Evolutionary conservation across 1,139 yeast species (phyloP).

Genomic region (Entelexis paramagnoliae): DNA sequence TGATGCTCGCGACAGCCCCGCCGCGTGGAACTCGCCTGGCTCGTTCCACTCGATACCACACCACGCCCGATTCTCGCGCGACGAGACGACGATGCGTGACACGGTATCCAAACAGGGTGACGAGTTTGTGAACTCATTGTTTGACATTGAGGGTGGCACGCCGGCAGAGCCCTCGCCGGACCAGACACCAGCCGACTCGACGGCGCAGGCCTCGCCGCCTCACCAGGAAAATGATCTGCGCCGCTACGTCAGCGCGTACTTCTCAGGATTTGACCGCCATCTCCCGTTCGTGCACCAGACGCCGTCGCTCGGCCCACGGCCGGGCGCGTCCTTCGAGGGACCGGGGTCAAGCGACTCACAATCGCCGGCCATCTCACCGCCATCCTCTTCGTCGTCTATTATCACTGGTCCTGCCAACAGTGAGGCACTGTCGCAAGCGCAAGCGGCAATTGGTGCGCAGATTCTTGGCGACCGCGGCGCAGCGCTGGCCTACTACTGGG

Average conservation of each 20-base stretch:
- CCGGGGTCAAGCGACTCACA: constrained; percentile 6
- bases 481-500: constrained; percentile 65
- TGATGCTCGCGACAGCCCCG: not conserved
- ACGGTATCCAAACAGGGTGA: constrained; percentile 18
- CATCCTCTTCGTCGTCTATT: constrained; percentile 15
- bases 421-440: constrained; percentile 14
- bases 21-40: constrained; percentile 5
- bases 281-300: constrained; percentile 16
- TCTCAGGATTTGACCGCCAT: constrained; percentile 17
- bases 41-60: not conserved
- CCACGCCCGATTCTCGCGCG: not conserved
- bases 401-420: not conserved
- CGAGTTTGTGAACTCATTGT: constrained; percentile 20
- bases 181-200: not conserved
- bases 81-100: constrained; percentile 11
- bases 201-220: not conserved
- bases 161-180: not conserved
- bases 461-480: constrained; percentile 73
- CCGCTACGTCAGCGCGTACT: constrained; percentile 15
- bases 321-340: not conserved
- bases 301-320: not conserved
- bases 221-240: constrained; percentile 10
- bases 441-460: constrained; percentile 79
- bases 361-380: constrained; percentile 19
- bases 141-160: constrained; percentile 12